Evolutionary conservation across 2,329 filamentous ascomycete species (phyloP), one percentile per base, ranked within the genome.

Genomic region (Camptophora hylomeconis): DNA sequence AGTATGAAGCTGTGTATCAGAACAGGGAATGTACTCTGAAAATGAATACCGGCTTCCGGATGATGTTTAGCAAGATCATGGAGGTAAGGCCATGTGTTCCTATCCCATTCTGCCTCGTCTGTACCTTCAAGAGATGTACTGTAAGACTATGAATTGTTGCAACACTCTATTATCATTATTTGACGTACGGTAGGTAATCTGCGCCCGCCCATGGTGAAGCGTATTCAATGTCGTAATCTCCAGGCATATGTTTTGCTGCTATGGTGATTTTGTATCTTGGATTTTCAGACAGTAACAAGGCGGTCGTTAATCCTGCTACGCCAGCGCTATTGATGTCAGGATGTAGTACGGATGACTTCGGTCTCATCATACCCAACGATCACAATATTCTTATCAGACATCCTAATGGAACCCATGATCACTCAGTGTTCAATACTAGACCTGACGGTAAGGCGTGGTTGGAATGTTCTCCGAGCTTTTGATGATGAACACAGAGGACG

Each of bases 181-280:
- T 32, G 12, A 61, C 70, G 43, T 35, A 76, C 72, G 75, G 80
- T 36, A 76, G 50, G 44, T 71, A 72, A 48, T 84, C 83, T 31
- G 80, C 80, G 8, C 80, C 80, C 2, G 80, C 80, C 75, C 80
- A 86, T 1, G 80, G 80, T 5, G 78, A 84, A 0, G 80, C 74
- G 51, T 89, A 92, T 59, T 86, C 75, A 43, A 82, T 74, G 40
- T 83, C 76, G 51, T 81, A 83, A 58, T 92, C 82, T 24, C 83
- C 82, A 0, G 82, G 82, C 75, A 89, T 83, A 49, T 87, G 77
- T 47, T 83, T 86, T 3, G 80, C 76, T 20, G 80, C 59, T 15
- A 86, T 57, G 1, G 76, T 80, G 38, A 86, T 54, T 17, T 57
- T 56, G 40, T 69, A 61, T 7, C 50, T 45, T 8, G 54, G 49